Base-by-base conservation (phyloP, 306 rosid species). In the Malus domestica region DNA sequence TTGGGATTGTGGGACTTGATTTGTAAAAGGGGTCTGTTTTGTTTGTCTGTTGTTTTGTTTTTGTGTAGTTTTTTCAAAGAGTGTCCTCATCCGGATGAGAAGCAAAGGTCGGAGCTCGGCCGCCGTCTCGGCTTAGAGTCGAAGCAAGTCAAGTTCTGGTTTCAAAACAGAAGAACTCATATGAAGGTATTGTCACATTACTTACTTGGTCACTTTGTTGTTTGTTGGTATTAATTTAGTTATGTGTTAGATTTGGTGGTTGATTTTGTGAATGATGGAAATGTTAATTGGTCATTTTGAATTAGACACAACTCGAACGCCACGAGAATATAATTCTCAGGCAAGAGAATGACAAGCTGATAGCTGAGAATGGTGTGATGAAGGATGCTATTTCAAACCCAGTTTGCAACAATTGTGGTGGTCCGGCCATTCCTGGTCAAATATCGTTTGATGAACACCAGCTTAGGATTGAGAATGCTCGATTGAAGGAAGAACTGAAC, bases 71-170 rank as follows among this genome's bases (percentile, higher is more conserved):
- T 92, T 86, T 95, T 89, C 68, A 90, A 89, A 89, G 96, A 90
- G 80, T 88, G 88, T 71, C 93, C 95, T 27, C 97, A 95, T 82
- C 98, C 98, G 9, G 97, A 95, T 78, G 98, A 95, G 69, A 95
- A 95, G 87, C 98, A 95, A 80, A 86, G 98, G 68, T 52, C 75
- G 30, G 98, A 92, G 25, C 93, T 95, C 49, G 87, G 97, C 51
- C 83, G 67, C 82, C 88, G 85, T 76, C 96, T 92, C 76, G 52
- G 83, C 77, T 83, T 92, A 90, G 96, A 87, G 82, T 69, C 74
- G 12, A 92, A 92, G 88, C 97, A 95, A 88, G 92, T 95, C 68
- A 95, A 95, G 78, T 95, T 95, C 80, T 95, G 98, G 98, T 95
- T 95, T 81, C 98, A 95, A 78, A 95, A 95, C 54, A 73, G 97